Conservation (phyloP, 179 eudicot species). For the Actinidia chinensis region DNA sequence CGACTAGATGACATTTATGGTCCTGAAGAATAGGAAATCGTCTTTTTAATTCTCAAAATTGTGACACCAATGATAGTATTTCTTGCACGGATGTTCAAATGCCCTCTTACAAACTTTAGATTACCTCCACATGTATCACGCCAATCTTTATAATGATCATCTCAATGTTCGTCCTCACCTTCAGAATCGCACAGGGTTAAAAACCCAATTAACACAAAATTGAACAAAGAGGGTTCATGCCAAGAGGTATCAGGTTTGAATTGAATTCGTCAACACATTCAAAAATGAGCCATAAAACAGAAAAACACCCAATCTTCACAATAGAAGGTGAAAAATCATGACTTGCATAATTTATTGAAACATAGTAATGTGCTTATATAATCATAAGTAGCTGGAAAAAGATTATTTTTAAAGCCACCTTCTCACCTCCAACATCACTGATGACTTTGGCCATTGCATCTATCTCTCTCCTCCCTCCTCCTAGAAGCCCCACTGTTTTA, state of each 20-base stretch:
- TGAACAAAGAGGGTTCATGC: neutral
- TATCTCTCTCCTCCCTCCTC: neutral
- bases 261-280: too few species aligned
- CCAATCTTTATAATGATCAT: slow-evolving; percentile 37
- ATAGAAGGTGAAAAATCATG: neutral
- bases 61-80: too few species aligned
- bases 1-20: too few species aligned
- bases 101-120: neutral
- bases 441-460: neutral
- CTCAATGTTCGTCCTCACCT: slow-evolving; percentile 80
- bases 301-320: neutral
- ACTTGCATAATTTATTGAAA: neutral
- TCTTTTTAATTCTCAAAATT: too few species aligned
- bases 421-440: too few species aligned
- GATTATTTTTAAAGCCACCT: too few species aligned
- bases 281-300: neutral
- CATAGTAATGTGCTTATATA: neutral
- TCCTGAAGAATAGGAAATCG: too few species aligned
- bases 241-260: neutral
- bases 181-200: slow-evolving; percentile 56
- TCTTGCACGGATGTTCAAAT: too few species aligned
- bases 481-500: neutral
- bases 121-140: neutral
- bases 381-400: too few species aligned
- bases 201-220: slow-evolving; percentile 17